Evolutionary conservation across 768 basidiomycete species (phyloP).

Genomic region (Hortiboletus campestris): DNA sequence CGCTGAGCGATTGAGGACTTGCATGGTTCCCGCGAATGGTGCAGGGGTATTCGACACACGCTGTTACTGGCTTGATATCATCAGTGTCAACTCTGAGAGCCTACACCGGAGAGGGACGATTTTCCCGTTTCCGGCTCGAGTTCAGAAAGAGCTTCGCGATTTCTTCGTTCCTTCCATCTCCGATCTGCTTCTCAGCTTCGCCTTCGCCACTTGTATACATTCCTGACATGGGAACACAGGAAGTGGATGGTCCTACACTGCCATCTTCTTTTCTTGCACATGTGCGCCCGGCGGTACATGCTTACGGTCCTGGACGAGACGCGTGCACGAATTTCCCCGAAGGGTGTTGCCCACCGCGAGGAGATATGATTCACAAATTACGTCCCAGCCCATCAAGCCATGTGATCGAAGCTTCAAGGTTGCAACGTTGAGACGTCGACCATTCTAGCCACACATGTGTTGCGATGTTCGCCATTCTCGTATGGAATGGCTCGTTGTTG

Average conservation of each 20-base stretch:
- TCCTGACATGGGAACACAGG: conserved; percentile 15
- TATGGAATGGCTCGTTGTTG: conserved; percentile 1
- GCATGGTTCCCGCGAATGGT: not conserved
- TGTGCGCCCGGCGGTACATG: conserved; percentile 6
- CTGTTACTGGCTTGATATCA: not conserved
- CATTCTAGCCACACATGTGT: conserved; percentile 7
- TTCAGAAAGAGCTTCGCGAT: conserved; percentile 12
- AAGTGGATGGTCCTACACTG: conserved; percentile 5
- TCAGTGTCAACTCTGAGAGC: not conserved
- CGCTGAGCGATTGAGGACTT: not conserved
- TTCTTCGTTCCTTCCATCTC: conserved; percentile 20
- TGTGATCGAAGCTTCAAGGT: conserved; percentile 12
- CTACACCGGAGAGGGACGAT: conserved; percentile 8
- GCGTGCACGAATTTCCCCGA: not conserved
- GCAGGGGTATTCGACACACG: not conserved
- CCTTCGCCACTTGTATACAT: conserved; percentile 6
- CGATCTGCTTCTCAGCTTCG: conserved; percentile 26
- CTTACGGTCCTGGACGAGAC: not conserved
- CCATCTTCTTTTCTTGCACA: not conserved
- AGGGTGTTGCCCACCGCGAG: not conserved
- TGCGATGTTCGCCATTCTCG: conserved; percentile 11
- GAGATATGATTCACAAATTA: conserved; percentile 5
- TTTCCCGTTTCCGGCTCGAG: conserved; percentile 10
- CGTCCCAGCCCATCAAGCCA: conserved; percentile 4
- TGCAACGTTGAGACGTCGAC: not conserved